These are phyloP conservation scores for Salix exigua DNA, from an alignment of 345 rosid genomes.

Conservation along the genomic window DNA sequence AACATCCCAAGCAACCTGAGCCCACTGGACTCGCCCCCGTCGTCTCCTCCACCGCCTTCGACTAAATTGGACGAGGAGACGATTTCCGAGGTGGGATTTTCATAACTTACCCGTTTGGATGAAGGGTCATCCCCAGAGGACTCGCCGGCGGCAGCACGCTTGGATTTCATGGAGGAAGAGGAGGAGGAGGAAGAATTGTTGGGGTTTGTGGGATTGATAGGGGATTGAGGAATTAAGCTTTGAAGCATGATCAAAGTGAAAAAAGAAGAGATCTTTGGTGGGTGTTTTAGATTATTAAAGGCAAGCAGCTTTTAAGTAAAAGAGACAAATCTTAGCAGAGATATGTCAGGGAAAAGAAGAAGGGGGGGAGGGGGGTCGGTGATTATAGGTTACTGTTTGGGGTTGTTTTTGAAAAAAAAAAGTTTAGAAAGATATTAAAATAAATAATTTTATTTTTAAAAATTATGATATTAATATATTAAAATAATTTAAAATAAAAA, in stretches of 20 bases:
- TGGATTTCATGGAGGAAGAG: constrained; percentile 55
- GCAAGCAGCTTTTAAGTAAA: constrained; percentile 28
- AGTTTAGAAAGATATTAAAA: too few relatives aligned
- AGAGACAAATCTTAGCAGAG: constrained; percentile 37
- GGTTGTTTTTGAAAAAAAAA: too few relatives aligned
- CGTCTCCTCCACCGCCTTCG: constrained; percentile 5
- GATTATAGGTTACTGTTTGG: too few relatives aligned
- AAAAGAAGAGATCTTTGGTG: constrained; percentile 2
- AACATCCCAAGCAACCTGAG: constrained; percentile 70
- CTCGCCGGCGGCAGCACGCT: constrained; percentile 45
- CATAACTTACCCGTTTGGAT: constrained; percentile 41
- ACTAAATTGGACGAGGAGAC: constrained; percentile 13
- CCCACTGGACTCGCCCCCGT: constrained; percentile 44
- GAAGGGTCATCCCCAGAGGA: constrained; percentile 40
- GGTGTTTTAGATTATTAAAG: constrained; percentile 26
- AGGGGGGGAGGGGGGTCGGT: constrained; percentile 17
- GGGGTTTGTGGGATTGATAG: constrained; percentile 18
- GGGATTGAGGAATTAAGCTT: constrained; percentile 46
- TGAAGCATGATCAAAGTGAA: constrained; percentile 49
- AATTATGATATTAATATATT: too few relatives aligned
- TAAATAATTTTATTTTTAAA: too few relatives aligned
- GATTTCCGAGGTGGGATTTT: neutral
- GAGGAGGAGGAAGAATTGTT: constrained; percentile 29
- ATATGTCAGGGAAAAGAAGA: constrained; percentile 28
- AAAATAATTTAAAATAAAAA: too few relatives aligned